phyloP scores from a whole-genome alignment of 139 green algal species.

The Micromonas commoda region DNA sequence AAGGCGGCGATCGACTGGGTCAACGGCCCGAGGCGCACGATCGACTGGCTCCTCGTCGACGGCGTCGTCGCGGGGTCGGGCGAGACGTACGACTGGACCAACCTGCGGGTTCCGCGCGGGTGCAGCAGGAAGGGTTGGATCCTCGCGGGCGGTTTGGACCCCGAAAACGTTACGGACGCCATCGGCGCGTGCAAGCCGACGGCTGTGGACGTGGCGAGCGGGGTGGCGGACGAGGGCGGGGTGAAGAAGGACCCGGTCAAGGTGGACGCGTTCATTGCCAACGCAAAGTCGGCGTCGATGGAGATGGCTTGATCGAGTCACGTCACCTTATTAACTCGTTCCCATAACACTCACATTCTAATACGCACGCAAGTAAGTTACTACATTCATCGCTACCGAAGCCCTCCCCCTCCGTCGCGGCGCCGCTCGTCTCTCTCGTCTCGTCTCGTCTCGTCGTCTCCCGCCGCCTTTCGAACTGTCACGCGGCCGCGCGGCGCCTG shows the following conservation, averaged over 20 bases:
- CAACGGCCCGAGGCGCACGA: background rate
- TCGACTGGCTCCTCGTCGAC: slow-evolving; percentile 34
- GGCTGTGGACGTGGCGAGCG: slow-evolving; percentile 45
- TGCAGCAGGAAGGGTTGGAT: slow-evolving; percentile 38
- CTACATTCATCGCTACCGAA: too few species aligned
- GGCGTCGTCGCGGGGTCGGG: slow-evolving; percentile 25
- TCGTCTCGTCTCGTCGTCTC: too few species aligned
- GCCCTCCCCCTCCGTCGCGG: too few species aligned
- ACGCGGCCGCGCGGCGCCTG: too few species aligned
- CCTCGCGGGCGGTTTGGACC: slow-evolving; percentile 43
- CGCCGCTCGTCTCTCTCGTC: too few species aligned
- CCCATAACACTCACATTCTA: too few species aligned
- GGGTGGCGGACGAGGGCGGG: slow-evolving; percentile 36
- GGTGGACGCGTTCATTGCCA: slow-evolving; percentile 33
- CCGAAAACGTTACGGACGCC: slow-evolving; percentile 43
- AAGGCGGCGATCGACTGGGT: slow-evolving; percentile 20
- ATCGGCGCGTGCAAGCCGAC: slow-evolving; percentile 15
- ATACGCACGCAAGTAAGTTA: too few species aligned
- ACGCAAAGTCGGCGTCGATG: background rate
- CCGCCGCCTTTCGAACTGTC: too few species aligned
- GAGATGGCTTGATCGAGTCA: background rate
- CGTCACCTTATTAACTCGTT: background rate
- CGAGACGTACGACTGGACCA: slow-evolving; percentile 28
- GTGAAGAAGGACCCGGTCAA: slow-evolving; percentile 40
- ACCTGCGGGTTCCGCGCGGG: slow-evolving; percentile 26